These are phyloP conservation scores for Pythium scleroteichum DNA, from an alignment of 352 stramenopile genomes.

Conservation along the genomic window DNA sequence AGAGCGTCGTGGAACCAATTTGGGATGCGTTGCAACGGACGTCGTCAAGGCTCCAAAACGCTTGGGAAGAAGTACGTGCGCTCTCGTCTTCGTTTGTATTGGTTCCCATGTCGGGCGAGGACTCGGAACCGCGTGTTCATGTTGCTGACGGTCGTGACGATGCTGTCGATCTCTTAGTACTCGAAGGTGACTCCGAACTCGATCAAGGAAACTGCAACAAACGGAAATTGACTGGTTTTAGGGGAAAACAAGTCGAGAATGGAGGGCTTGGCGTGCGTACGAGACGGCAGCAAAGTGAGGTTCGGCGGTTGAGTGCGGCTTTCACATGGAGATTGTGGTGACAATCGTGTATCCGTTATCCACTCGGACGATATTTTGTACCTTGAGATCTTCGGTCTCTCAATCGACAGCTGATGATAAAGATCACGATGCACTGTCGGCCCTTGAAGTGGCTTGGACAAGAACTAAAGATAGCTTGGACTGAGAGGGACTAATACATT, in stretches of 20 bases:
- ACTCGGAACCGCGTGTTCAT: constrained; percentile 13
- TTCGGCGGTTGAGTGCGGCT: constrained; percentile 8
- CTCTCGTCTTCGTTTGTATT: constrained; percentile 30
- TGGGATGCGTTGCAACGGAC: constrained; percentile 27
- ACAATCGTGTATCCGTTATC: constrained; percentile 22
- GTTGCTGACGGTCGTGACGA: constrained; percentile 27
- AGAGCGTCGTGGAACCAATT: constrained; percentile 25
- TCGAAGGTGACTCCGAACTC: constrained; percentile 23
- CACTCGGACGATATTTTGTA: constrained; percentile 14
- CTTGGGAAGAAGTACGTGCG: constrained; percentile 37
- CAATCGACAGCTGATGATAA: neutral
- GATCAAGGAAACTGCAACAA: constrained; percentile 11
- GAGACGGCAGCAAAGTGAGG: constrained; percentile 16
- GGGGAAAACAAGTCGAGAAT: constrained; percentile 5
- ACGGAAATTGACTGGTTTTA: constrained; percentile 17
- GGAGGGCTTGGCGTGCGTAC: constrained; percentile 18
- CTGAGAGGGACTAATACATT: neutral
- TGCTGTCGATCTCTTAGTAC: constrained; percentile 32
- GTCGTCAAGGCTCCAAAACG: constrained; percentile 25
- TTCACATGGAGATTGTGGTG: constrained; percentile 29
- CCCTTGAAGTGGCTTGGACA: too few relatives aligned
- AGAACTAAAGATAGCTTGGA: constrained; percentile 15
- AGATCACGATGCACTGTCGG: neutral
- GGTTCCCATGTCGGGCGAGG: constrained; percentile 23
- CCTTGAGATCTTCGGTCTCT: neutral